Base-by-base conservation (phyloP, 441 rosid genomes). In the Corymbia calophylla region DNA sequence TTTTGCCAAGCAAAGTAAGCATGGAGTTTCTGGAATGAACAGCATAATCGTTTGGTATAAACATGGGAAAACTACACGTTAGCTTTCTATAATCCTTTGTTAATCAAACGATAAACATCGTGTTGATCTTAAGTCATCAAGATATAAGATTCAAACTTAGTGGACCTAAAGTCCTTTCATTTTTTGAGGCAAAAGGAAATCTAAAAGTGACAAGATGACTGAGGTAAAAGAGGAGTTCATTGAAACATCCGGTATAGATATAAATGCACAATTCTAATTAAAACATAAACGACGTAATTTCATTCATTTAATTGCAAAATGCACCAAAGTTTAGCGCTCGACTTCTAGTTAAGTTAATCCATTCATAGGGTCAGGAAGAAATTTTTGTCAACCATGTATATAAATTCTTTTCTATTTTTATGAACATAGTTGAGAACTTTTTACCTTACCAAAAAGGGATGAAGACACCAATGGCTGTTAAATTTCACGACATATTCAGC, bases 351-450 rank as follows among this genome's bases (percentile, higher is more conserved):
- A 66, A 0, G 73, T 66, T 66, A 31, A 66, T 66, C 73, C 73
- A n/a, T 66, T 31, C 39, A 66, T 16, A 39, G 39, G 39, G 21
- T 0, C 39, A 66, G 31, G 21, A 31, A 31, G 73, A 66, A 31
- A 66, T 31, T 31, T 62, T 62, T 0, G 32, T 62, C 70, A 62
- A 29, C 68, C 0, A 13, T 62, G 29, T 29, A 29, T 32, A 29
- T 0, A 62, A 39, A 16, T 66, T 64, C 0, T 66, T 64, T 29
- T 66, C 17, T 58, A 9, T 58, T n/a, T 66, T n/a, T 9, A 66
- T 66, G 5, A 31, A 15, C 8, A 10, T 16, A 0, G 0, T 0
- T 7, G 17, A n/a, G 73, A 66, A 66, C 19, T 66, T 66, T 66
- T 31, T 0, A 31, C 39, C 73, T 0, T 16, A 19, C 0, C 31